Base-by-base conservation (phyloP, 2,329 filamentous ascomycete species). In the Fusarium chaquense region DNA sequence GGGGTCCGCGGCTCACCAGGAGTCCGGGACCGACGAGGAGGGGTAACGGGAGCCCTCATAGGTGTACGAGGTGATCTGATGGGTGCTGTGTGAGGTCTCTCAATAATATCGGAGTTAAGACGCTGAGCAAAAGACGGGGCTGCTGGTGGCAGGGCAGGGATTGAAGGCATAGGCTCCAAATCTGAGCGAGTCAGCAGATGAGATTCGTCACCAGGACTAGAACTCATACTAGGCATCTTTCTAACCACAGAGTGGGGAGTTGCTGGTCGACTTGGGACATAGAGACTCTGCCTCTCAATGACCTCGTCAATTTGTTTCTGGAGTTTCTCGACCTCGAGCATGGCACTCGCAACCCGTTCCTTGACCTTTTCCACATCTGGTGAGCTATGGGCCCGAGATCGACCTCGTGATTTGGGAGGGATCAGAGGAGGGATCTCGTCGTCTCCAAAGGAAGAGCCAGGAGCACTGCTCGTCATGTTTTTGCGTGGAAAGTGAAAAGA, bases 231-330 rank as follows among this genome's bases (percentile, higher is more conserved):
- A 40, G 74, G 74, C 69, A 77, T 60, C 3, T 73, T 76, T 38
- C 63, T 69, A 40, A 75, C 75, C 70, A 79, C 74, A 24, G 83
- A 85, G 65, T 83, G 78, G 22, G 83, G 78, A 40, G 84, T 88
- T 43, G 85, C 85, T 33, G 86, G 86, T 50, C 86, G 82, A 75
- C 85, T 87, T 62, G 75, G 80, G 20, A 82, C 69, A 67, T 87
- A 89, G 35, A 89, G 77, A 76, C 86, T 90, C 77, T 88, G 86
- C 62, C 87, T 84, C 79, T 89, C 86, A 26, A 89, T 83, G 24
- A 87, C 81, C 52, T 86, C 83, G 54, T 90, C 86, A 55, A 90
- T 89, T 69, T 88, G 83, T 60, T 83, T 84, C 76, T 90, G 83
- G 44, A 89, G 77, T 58, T 80, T 81, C 58, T 91, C 89, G 66